Conservation (phyloP, 768 basidiomycete genomes). For the Podaxis carcinomalis region DNA sequence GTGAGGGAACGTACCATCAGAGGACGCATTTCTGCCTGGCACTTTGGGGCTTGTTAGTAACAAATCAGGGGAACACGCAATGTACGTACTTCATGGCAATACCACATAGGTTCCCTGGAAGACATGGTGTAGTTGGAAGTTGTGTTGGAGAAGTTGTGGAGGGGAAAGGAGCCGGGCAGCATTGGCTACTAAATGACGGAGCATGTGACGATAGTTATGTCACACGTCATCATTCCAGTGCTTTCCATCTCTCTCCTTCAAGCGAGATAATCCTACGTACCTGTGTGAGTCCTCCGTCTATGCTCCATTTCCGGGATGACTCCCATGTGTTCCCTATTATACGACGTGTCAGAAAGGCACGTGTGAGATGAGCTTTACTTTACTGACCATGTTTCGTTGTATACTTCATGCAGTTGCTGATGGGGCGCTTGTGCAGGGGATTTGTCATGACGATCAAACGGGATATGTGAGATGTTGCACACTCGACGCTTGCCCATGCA, state of each 20-base stretch:
- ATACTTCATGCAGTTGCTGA: background rate
- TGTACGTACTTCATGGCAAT: constrained; percentile 60
- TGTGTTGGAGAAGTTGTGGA: constrained; percentile 5
- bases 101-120: constrained; percentile 72
- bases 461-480: background rate
- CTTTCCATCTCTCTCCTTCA: constrained; percentile 21
- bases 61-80: background rate
- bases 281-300: constrained; percentile 21
- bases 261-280: background rate
- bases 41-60: constrained; percentile 40
- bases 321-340: constrained; percentile 59
- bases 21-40: constrained; percentile 84
- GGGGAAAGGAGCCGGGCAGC: constrained; percentile 2
- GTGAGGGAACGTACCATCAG: constrained; percentile 56
- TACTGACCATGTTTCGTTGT: constrained; percentile 27
- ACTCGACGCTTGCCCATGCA: background rate
- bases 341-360: constrained; percentile 29
- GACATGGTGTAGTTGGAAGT: constrained; percentile 44
- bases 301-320: constrained; percentile 33
- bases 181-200: background rate
- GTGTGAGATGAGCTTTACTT: constrained; percentile 37
- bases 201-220: constrained; percentile 21
- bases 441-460: background rate
- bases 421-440: background rate
- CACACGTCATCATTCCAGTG: constrained; percentile 52